Base-by-base conservation (phyloP, 306 rosid species). In the Fagus crenata region DNA sequence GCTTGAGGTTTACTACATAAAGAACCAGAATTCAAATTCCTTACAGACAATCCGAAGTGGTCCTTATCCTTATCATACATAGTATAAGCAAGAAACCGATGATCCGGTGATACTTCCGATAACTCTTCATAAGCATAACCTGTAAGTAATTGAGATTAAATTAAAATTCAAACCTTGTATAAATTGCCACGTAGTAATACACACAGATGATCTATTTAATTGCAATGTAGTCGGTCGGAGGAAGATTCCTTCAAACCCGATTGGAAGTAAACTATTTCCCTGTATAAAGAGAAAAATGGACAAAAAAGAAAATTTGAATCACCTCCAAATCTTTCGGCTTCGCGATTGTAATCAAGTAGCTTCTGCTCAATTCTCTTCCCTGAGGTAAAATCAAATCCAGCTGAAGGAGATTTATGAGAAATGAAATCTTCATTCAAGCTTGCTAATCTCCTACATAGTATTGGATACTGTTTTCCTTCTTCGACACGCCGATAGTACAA, bases 291-390 rank as follows among this genome's bases (percentile, higher is more conserved):
- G 28, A 22, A 22, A 22, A 22, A 22, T 22, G 42, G 60, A n/a
- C 11, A 49, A 31, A 1, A 42, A 51, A 49, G 5, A 53, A 67
- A n/a, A 63, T 5, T 5, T 41, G 17, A 1, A 74, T 42, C 33
- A 95, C 97, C 99, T 81, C 97, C 99, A 63, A 88, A 92, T 83
- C 98, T 87, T 72, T 91, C 85, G 17, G 98, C 97, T 86, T 96
- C 98, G 80, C 75, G 87, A 79, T 92, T 92, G 56, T 88, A 96
- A 63, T 96, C 98, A 82, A 96, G 72, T 65, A 92, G 85, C 90
- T 88, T 96, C 88, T 96, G 96, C 87, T 96, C 99, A 77, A 91
- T 91, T 80, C 89, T 89, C 90, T 89, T 88, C 67, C 97, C 98
- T 0, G 99, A 89, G 2, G 87, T 78, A 77, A 88, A 92, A 84